Base-by-base conservation (phyloP, 2,329 filamentous ascomycete species). In the Verticillium nonalfalfae region DNA sequence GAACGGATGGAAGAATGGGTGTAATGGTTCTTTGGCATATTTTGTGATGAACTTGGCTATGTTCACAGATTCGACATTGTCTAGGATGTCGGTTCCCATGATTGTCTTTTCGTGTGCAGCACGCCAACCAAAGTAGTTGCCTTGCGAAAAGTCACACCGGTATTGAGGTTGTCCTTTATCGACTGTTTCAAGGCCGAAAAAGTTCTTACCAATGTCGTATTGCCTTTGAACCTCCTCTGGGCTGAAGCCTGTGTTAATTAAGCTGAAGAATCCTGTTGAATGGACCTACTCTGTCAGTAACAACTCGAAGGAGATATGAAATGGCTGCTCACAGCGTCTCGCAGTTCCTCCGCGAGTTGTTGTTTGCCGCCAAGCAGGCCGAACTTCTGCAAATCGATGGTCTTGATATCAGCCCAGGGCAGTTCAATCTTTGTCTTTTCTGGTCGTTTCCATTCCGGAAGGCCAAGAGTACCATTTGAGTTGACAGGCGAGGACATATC, bases 41-140 rank as follows among this genome's bases (percentile, higher is more conserved):
- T 74, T 63, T 0, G 71, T 68, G 15, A 75, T 76, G 65, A 81
- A 83, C 62, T 85, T 85, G 61, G 80, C 78, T 10, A 83, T 76
- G 66, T 84, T 84, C 69, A 79, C 82, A 1, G 83, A 79, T 63
- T 84, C 80, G 58, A 82, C 75, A 62, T 83, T 83, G 67, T 84
- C 80, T 35, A 69, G 70, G 63, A 75, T 65, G 7, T 66, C 67
- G 5, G 66, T 70, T 2, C 63, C 62, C 39, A 61, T 63, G 50
- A 69, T 59, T 26, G 64, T 69, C 57, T 75, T 74, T 18, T 77
- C 77, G n/a, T 74, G 71, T 2, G 65, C 62, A 7, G 76, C 74
- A 40, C 77, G 69, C 63, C 79, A 80, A 7, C 79, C 80, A 62
- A 82, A 81, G 65, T 81, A 82, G 59, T 80, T 78, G 11, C 79